Evolutionary conservation across 306 rosid species (phyloP).

Genomic region (Sphenostylis stenocarpa): DNA sequence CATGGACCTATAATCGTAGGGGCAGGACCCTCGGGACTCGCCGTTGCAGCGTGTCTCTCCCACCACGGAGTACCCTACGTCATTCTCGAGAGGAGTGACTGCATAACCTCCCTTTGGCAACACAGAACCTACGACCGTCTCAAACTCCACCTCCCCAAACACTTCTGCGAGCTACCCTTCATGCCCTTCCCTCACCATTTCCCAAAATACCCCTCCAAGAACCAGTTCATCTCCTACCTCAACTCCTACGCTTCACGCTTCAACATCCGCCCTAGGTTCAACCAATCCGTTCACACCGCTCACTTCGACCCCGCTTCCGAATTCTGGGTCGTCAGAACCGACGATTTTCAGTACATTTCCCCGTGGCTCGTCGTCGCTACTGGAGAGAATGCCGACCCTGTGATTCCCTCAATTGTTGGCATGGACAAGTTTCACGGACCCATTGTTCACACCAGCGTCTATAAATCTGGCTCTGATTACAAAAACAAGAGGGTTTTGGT

Average conservation of each 20-base stretch:
- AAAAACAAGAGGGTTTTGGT: slow-evolving; percentile 63
- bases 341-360: slow-evolving; percentile 50
- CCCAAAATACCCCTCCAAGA: slow-evolving; percentile 73
- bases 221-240: slow-evolving; percentile 73
- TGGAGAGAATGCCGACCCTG: slow-evolving; percentile 85
- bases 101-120: slow-evolving; percentile 79
- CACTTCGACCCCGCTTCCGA: slow-evolving; percentile 38
- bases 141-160: slow-evolving; percentile 79
- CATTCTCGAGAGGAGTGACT: slow-evolving; percentile 58
- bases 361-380: slow-evolving; percentile 76
- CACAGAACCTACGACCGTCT: slow-evolving; percentile 71
- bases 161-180: slow-evolving; percentile 69
- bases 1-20: slow-evolving; percentile 58
- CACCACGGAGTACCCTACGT: slow-evolving; percentile 49
- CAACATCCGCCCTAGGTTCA: slow-evolving; percentile 62
- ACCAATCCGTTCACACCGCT: slow-evolving; percentile 53
- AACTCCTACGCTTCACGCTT: slow-evolving; percentile 65
- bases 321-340: slow-evolving; percentile 59
- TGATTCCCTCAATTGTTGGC: slow-evolving; percentile 56
- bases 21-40: slow-evolving; percentile 56
- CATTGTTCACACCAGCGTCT: slow-evolving; percentile 55
- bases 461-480: slow-evolving; percentile 56
- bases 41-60: slow-evolving; percentile 72
- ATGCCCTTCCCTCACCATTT: slow-evolving; percentile 58
- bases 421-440: slow-evolving; percentile 45